Evolutionary conservation across 257 asterid species (phyloP).

Genomic region (Ilex asprella): DNA sequence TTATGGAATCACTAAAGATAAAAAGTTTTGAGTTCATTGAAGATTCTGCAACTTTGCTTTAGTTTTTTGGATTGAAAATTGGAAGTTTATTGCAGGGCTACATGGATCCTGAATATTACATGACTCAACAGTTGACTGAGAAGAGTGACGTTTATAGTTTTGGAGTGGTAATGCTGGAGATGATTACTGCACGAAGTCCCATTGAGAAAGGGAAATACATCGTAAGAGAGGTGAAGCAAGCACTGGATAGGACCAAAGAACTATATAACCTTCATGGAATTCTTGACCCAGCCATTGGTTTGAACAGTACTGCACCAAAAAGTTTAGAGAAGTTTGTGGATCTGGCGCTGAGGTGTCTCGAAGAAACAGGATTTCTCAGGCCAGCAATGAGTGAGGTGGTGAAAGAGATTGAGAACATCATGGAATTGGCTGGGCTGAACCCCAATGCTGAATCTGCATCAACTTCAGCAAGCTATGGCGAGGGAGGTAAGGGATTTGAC

Average conservation of each 20-base stretch:
- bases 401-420: slow-evolving; percentile 15
- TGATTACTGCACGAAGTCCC: slow-evolving; percentile 12
- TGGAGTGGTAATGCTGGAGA: slow-evolving; percentile 13
- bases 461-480: slow-evolving; percentile 63
- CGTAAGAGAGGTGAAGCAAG: slow-evolving; percentile 10
- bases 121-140: slow-evolving; percentile 18
- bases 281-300: slow-evolving; percentile 7
- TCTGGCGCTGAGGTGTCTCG: slow-evolving; percentile 10
- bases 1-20: not conserved
- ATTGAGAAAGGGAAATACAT: slow-evolving; percentile 12
- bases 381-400: slow-evolving; percentile 16
- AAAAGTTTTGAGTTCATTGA: not conserved
- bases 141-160: slow-evolving; percentile 17
- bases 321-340: slow-evolving; percentile 13
- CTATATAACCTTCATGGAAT: slow-evolving; percentile 6
- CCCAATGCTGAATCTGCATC: slow-evolving; percentile 55
- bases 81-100: slow-evolving; percentile 10
- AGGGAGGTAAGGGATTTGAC: slow-evolving; percentile 29
- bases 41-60: not conserved
- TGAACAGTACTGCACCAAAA: not conserved
- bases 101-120: slow-evolving; percentile 18
- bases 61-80: not conserved
- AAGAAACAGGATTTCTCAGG: slow-evolving; percentile 10
- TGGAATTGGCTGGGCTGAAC: slow-evolving; percentile 11
- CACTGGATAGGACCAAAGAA: slow-evolving; percentile 9